phyloP scores from a whole-genome alignment of 2,329 filamentous ascomycete species.

The Aspergillus unguis region DNA sequence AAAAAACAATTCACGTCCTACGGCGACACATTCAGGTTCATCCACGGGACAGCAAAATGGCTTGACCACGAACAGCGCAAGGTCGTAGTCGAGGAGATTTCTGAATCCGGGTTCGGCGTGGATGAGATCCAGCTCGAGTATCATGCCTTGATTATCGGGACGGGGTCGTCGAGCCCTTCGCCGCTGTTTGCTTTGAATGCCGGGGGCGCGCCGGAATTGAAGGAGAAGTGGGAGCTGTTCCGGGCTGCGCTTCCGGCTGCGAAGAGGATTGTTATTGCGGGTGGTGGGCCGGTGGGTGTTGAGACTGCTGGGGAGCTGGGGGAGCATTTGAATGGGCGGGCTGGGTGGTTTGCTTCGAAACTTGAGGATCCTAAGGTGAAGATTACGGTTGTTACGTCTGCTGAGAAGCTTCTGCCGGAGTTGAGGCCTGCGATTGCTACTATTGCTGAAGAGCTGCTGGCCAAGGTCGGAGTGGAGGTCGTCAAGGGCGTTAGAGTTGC shows the following conservation, averaged over 20 bases:
- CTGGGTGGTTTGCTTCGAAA: conserved; percentile 35
- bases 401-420: conserved; percentile 39
- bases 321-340: conserved; percentile 50
- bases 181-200: conserved; percentile 43
- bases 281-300: conserved; percentile 35
- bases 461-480: conserved; percentile 48
- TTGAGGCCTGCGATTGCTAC: conserved; percentile 39
- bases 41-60: conserved; percentile 40
- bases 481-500: conserved; percentile 43
- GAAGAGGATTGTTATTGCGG: conserved; percentile 43
- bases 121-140: conserved; percentile 27
- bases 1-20: conserved; percentile 41
- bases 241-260: conserved; percentile 39
- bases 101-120: background rate
- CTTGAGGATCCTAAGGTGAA: conserved; percentile 31
- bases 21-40: conserved; percentile 37
- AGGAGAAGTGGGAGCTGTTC: conserved; percentile 39
- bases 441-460: conserved; percentile 43
- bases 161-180: conserved; percentile 46
- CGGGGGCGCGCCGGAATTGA: conserved; percentile 32
- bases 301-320: conserved; percentile 52
- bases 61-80: conserved; percentile 21
- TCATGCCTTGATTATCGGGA: conserved; percentile 50
- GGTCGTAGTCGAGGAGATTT: conserved; percentile 27
- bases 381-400: conserved; percentile 47